Evolutionary conservation across 1,139 yeast genomes (phyloP), one percentile per base, ranked within the genome.

Genomic region (Geotrichum reessii): DNA sequence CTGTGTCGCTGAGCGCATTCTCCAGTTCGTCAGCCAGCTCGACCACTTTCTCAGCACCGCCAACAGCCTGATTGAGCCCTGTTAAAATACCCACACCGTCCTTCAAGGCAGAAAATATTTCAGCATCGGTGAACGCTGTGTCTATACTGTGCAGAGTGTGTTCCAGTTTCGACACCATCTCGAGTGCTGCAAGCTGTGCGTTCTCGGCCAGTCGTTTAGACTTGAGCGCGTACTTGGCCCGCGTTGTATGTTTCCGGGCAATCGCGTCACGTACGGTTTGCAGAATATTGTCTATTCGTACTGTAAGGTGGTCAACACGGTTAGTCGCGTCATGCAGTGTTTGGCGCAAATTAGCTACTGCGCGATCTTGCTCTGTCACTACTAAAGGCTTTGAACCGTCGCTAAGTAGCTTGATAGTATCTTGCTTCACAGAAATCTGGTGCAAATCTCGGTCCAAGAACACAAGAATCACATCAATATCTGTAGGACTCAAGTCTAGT

Each of bases 1-100:
- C 74, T 2, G 73, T 65, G 47, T 68, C 71, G 11, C 64, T 70
- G 7, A 64, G 61, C 42, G 67, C 70, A n/a, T 73, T 75, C 19
- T 66, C 66, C 47, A 75, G 57, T 53, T 64, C 63, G 46, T 74
- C 77, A 64, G 72, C 66, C 27, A 74, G 63, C 25, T 69, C 69
- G 14, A 71, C 71, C 11, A 73, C 76, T 55, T 66, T 64, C 49
- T 74, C 78, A 7, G 67, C 71, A 4, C 72, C 73, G 1, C 75
- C 74, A 28, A 69, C 66, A 7, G 67, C 65, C 49, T 63, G 58
- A 61, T 75, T 74, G 54, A 74, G 64, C 40, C 63, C 55, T 42
- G 64, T 61, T 40, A 75, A 66, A 50, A 74, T 66, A 40, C 59
- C 60, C 2, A 69, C 66, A 40, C 74, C 70, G 28, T 70, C 62